Base-by-base conservation (phyloP, 805 yeast species). In the Candida suzukii region DNA sequence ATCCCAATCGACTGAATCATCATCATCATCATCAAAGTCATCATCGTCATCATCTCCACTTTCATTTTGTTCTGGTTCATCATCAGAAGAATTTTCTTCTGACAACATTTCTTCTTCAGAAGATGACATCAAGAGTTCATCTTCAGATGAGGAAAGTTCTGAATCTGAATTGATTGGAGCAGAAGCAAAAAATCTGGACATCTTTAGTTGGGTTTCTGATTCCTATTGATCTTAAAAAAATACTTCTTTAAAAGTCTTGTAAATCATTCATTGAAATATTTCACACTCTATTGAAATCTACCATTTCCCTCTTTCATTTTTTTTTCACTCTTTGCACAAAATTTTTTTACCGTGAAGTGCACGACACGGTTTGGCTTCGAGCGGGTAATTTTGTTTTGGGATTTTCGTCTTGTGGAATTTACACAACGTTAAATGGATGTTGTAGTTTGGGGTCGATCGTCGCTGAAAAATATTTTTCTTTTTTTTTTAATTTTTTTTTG, bases 101-200 rank as follows among this genome's bases (percentile, higher is more conserved):
- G 47, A 39, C 32, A 11, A 18, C 40, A 12, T 27, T 58, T 74
- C 76, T 52, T 79, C 86, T 51, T 80, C 85, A 35, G 78, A 73
- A 42, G 85, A 76, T 46, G 74, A 65, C 45, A 71, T 61, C 52
- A 70, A 60, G 46, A 71, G 74, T 46, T 70, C 76, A 50, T 74
- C 80, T 48, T 68, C 73, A 41, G 66, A 68, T 33, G 78, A 73
- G 29, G 76, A 70, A 35, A 48, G 52, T 37, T 74, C 71, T 41
- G 75, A 76, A 40, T 79, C 76, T 48, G 73, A 68, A 57, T 78
- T 74, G 45, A 71, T 74, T 32, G 61, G 55, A 20, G 66, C 68
- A 22, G 78, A 66, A 41, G 80, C 79, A 71, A 93, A 93, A 76
- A 93, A 91, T 69, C 95, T 85, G 54, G 98, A 88, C 95, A 88